These are phyloP conservation scores for Sphenostylis stenocarpa DNA, from an alignment of 306 rosid species.

Conservation along the genomic window DNA sequence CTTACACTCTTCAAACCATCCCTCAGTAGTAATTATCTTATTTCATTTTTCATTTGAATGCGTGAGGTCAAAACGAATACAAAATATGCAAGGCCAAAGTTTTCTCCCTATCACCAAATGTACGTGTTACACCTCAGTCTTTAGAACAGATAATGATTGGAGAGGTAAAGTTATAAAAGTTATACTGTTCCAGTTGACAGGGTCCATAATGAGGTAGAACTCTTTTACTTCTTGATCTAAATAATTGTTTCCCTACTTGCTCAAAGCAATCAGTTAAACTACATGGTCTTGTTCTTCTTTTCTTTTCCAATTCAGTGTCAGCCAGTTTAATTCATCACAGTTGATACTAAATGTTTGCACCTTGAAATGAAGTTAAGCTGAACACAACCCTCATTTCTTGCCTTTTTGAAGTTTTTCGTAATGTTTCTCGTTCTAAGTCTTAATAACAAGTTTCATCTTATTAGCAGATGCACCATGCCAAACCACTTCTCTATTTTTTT, in stretches of 20 bases:
- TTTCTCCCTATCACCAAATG: not conserved
- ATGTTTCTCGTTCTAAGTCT: too few relatives aligned
- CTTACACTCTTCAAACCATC: not conserved
- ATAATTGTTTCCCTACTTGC: not conserved
- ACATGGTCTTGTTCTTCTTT: too few relatives aligned
- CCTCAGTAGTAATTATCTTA: not conserved
- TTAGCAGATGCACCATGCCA: too few relatives aligned
- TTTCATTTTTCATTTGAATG: not conserved
- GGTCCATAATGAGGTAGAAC: conserved; percentile 5
- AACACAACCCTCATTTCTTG: too few relatives aligned
- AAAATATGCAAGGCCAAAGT: conserved; percentile 4
- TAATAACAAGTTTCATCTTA: too few relatives aligned
- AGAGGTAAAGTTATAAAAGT: not conserved
- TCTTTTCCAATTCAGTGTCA: too few relatives aligned
- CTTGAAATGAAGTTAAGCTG: too few relatives aligned
- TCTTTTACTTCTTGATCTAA: not conserved
- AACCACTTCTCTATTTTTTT: too few relatives aligned
- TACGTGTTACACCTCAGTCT: not conserved
- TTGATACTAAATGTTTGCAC: too few relatives aligned
- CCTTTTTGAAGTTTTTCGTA: too few relatives aligned
- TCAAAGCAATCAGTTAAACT: too few relatives aligned
- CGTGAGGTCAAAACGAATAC: conserved; percentile 5
- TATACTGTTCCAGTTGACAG: not conserved
- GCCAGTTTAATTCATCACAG: too few relatives aligned
- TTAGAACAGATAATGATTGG: not conserved